phyloP scores from a whole-genome alignment of 805 yeast species.

The Metschnikowia kofuensis region DNA sequence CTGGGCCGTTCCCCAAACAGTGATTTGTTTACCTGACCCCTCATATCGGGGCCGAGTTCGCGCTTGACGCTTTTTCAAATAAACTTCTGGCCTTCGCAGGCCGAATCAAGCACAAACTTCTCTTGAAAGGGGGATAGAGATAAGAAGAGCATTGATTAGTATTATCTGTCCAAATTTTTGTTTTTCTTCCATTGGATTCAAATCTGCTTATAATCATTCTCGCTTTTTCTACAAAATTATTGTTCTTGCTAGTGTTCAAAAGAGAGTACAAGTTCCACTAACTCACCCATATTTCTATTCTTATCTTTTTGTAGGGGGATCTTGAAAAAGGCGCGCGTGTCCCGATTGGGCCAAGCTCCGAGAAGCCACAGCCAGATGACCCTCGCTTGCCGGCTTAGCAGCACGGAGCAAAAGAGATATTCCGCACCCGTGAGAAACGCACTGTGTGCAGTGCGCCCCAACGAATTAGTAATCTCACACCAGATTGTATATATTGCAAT shows the following conservation, averaged over 20 bases:
- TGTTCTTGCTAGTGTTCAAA: too few species aligned
- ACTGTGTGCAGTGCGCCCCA: not conserved
- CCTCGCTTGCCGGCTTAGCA: conserved; percentile 1
- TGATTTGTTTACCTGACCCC: not conserved
- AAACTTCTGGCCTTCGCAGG: too few species aligned
- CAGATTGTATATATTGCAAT: conserved; percentile 5
- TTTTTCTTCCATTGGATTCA: too few species aligned
- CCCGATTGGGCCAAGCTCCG: conserved; percentile 2
- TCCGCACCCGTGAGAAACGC: not conserved
- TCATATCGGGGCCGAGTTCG: not conserved
- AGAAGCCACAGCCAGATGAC: not conserved
- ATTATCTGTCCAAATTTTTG: too few species aligned
- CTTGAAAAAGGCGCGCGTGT: not conserved
- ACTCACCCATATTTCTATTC: too few species aligned
- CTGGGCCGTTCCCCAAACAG: too few species aligned
- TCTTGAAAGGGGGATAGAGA: too few species aligned
- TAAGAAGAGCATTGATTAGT: too few species aligned
- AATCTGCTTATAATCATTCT: too few species aligned
- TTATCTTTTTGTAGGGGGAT: not conserved
- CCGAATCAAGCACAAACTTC: too few species aligned
- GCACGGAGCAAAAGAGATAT: not conserved
- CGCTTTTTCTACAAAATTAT: too few species aligned
- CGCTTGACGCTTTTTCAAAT: not conserved
- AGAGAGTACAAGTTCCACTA: too few species aligned
- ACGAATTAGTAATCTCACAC: conserved; percentile 12